Conservation (phyloP, 1,284 basidiomycete genomes). For the Rhodotorula sp. region DNA sequence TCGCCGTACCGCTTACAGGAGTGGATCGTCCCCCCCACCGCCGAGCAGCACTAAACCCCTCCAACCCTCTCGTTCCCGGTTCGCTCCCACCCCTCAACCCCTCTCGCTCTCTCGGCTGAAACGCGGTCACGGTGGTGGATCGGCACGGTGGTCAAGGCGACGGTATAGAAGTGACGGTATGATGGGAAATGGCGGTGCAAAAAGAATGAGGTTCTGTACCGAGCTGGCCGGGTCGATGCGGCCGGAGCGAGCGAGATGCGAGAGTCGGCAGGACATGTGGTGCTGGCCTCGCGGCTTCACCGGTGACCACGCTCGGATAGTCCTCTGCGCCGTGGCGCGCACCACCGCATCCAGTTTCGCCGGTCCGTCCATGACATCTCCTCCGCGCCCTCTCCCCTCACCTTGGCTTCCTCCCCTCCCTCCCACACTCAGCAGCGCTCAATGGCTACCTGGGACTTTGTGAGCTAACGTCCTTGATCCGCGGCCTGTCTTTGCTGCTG, state of each 20-base stretch:
- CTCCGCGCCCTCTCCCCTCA: neutral
- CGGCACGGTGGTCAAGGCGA: neutral
- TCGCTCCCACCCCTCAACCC: neutral
- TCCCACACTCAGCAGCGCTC: neutral
- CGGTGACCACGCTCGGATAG: too few species aligned
- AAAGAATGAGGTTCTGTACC: too few species aligned
- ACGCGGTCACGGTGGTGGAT: neutral
- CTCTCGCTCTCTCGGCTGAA: neutral
- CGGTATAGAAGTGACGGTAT: neutral
- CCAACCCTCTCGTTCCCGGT: neutral
- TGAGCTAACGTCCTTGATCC: neutral
- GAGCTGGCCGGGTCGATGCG: too few species aligned
- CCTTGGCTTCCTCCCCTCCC: neutral
- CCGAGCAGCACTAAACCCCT: slow-evolving; percentile 22
- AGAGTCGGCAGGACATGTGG: too few species aligned
- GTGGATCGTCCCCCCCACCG: slow-evolving; percentile 37
- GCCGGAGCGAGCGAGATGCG: too few species aligned
- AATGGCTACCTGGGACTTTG: slow-evolving; percentile 37
- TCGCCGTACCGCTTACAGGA: slow-evolving; percentile 14
- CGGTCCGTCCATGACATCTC: too few species aligned
- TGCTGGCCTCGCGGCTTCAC: too few species aligned
- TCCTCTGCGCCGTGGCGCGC: too few species aligned
- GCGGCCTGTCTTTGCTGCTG: too few species aligned
- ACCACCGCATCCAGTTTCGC: too few species aligned
- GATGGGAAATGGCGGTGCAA: neutral